Evolutionary conservation across 139 green algal species (phyloP).

Genomic region (Dunaliella sp.): DNA sequence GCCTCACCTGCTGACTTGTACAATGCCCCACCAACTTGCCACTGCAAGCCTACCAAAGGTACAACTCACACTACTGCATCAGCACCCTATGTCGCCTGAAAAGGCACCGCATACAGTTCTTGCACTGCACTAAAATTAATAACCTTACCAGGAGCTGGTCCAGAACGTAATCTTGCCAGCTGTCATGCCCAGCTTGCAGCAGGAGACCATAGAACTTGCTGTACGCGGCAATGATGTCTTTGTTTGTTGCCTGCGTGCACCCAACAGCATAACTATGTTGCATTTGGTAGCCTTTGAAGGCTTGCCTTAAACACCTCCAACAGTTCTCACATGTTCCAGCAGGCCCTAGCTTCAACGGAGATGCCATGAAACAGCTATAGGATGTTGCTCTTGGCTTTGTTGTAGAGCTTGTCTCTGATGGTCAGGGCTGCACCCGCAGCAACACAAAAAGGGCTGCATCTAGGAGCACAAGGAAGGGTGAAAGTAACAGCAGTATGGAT

Average conservation of each 20-base stretch:
- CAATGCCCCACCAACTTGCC: no score
- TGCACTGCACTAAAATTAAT: no score
- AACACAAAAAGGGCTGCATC: no score
- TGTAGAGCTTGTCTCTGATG: no score
- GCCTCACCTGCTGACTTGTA: no score
- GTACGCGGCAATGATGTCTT: constrained; percentile 48
- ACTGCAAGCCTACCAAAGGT: no score
- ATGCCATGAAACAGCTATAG: neutral
- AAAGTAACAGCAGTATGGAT: no score
- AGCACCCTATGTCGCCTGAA: no score
- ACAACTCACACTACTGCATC: no score
- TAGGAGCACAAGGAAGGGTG: no score
- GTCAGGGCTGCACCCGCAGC: no score
- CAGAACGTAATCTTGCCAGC: constrained; percentile 54
- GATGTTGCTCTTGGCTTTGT: neutral
- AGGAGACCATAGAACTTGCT: constrained; percentile 49
- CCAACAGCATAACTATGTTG: neutral
- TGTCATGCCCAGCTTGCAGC: constrained; percentile 41
- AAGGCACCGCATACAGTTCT: no score
- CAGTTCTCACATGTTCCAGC: neutral
- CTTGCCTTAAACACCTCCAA: neutral
- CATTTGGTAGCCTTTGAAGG: neutral
- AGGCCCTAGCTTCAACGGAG: neutral
- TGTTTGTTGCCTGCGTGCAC: constrained; percentile 28
- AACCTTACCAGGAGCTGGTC: constrained; percentile 46